Evolutionary conservation across 768 basidiomycete species (phyloP).

Genomic region (Clavaria fumosa): DNA sequence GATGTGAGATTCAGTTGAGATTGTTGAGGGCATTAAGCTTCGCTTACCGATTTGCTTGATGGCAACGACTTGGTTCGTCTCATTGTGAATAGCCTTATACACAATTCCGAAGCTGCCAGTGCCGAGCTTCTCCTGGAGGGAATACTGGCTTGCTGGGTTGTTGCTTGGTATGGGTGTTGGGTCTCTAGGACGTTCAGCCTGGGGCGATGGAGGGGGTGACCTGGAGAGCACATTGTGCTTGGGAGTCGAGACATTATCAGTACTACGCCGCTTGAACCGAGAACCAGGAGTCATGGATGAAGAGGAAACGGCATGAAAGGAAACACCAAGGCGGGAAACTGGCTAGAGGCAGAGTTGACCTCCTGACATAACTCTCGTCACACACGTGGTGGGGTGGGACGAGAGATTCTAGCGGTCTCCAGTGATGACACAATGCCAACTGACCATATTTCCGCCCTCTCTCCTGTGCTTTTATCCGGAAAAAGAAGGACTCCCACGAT

Average conservation of each 20-base stretch:
- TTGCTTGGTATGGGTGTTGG: slow-evolving; percentile 57
- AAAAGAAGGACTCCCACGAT: too few species aligned
- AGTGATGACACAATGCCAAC: too few species aligned
- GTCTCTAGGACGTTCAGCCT: slow-evolving; percentile 31
- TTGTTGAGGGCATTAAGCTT: slow-evolving; percentile 4
- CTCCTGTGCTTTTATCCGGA: too few species aligned
- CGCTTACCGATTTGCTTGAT: slow-evolving; percentile 94
- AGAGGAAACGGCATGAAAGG: slow-evolving; percentile 7
- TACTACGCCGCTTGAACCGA: slow-evolving; percentile 26
- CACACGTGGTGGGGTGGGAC: slow-evolving; percentile 13
- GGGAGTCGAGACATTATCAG: slow-evolving; percentile 22
- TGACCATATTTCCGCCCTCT: too few species aligned
- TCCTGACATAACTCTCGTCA: slow-evolving; percentile 9
- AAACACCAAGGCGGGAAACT: not conserved
- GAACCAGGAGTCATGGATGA: slow-evolving; percentile 32
- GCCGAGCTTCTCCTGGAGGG: slow-evolving; percentile 88
- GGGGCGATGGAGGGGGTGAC: slow-evolving; percentile 38
- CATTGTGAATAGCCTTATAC: slow-evolving; percentile 94
- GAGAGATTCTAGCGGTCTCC: too few species aligned
- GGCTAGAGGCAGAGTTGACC: slow-evolving; percentile 10
- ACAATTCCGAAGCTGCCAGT: slow-evolving; percentile 95
- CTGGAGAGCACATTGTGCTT: slow-evolving; percentile 25
- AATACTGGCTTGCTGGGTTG: slow-evolving; percentile 85
- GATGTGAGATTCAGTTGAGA: slow-evolving; percentile 7
- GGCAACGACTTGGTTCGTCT: slow-evolving; percentile 87